Evolutionary conservation across 2,329 filamentous ascomycete genomes (phyloP).

Genomic region (Sarocladiaceae sp.): DNA sequence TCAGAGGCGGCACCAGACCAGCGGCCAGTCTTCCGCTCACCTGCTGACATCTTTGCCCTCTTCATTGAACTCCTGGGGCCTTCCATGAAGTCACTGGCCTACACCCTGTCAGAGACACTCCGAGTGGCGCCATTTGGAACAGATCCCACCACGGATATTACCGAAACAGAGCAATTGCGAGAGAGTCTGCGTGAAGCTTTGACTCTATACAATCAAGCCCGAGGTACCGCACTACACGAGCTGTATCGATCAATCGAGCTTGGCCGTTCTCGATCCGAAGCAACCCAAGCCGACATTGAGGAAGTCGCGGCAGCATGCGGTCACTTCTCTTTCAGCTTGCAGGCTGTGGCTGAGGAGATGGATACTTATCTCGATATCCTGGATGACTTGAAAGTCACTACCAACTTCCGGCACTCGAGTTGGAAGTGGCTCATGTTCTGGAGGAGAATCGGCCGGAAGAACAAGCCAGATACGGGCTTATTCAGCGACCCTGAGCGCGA

Average conservation of each 20-base stretch:
- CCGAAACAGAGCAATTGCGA: slow-evolving; percentile 72
- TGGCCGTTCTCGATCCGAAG: slow-evolving; percentile 59
- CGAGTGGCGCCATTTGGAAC: slow-evolving; percentile 78
- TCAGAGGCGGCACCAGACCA: slow-evolving; percentile 22
- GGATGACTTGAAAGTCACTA: slow-evolving; percentile 73
- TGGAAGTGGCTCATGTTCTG: slow-evolving; percentile 90
- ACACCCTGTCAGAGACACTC: slow-evolving; percentile 81
- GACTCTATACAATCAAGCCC: slow-evolving; percentile 67
- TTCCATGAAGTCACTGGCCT: slow-evolving; percentile 93
- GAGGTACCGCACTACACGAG: slow-evolving; percentile 67
- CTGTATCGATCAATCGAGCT: slow-evolving; percentile 78
- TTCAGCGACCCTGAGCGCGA: slow-evolving; percentile 35
- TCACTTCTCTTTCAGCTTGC: slow-evolving; percentile 87
- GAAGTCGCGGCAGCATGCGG: slow-evolving; percentile 97
- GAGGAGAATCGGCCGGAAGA: slow-evolving; percentile 30
- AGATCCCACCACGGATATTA: slow-evolving; percentile 60
- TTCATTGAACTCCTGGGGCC: slow-evolving; percentile 88
- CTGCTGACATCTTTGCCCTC: slow-evolving; percentile 82
- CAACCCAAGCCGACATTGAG: slow-evolving; percentile 86
- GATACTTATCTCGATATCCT: slow-evolving; percentile 75
- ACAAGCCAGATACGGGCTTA: slow-evolving; percentile 15
- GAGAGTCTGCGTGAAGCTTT: slow-evolving; percentile 77
- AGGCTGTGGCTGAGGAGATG: slow-evolving; percentile 88
- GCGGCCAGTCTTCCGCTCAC: slow-evolving; percentile 43
- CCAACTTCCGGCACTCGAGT: slow-evolving; percentile 53